These are phyloP conservation scores for Fonsecaea pedrosoi DNA, from an alignment of 2,329 filamentous ascomycete species.

Conservation along the genomic window DNA sequence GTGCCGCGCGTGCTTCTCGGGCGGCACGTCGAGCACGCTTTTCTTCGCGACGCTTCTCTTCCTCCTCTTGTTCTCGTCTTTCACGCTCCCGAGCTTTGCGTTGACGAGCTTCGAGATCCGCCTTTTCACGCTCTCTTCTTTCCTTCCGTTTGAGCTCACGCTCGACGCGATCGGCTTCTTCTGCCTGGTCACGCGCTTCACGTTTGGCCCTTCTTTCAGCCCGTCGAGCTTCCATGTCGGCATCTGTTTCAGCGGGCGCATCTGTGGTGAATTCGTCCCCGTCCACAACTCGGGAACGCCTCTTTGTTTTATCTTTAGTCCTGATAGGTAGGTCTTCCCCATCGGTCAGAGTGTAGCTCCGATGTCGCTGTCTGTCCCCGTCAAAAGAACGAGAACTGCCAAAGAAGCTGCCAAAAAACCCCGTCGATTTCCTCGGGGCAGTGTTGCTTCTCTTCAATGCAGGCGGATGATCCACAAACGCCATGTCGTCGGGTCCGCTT, in stretches of 20 bases:
- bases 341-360: constrained; percentile 37
- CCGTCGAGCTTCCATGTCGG: constrained; percentile 66
- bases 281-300: constrained; percentile 55
- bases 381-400: constrained; percentile 59
- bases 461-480: constrained; percentile 59
- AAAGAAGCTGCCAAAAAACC: constrained; percentile 68
- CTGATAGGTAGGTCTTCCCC: constrained; percentile 39
- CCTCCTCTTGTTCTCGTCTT: constrained; percentile 64
- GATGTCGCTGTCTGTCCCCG: constrained; percentile 38
- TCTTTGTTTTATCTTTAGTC: constrained; percentile 47
- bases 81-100: constrained; percentile 49
- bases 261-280: constrained; percentile 55
- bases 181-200: constrained; percentile 50
- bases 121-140: constrained; percentile 60
- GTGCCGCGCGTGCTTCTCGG: constrained; percentile 43
- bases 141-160: constrained; percentile 47
- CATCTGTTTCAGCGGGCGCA: constrained; percentile 59
- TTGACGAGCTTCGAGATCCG: constrained; percentile 62
- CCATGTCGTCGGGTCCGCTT: constrained; percentile 58
- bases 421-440: constrained; percentile 63
- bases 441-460: constrained; percentile 68
- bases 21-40: constrained; percentile 61
- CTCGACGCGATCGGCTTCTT: constrained; percentile 46
- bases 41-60: constrained; percentile 62
- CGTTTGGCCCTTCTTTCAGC: constrained; percentile 67